These are phyloP conservation scores for Colletotrichum magnum DNA, from an alignment of 2,329 filamentous ascomycete genomes.

Conservation along the genomic window DNA sequence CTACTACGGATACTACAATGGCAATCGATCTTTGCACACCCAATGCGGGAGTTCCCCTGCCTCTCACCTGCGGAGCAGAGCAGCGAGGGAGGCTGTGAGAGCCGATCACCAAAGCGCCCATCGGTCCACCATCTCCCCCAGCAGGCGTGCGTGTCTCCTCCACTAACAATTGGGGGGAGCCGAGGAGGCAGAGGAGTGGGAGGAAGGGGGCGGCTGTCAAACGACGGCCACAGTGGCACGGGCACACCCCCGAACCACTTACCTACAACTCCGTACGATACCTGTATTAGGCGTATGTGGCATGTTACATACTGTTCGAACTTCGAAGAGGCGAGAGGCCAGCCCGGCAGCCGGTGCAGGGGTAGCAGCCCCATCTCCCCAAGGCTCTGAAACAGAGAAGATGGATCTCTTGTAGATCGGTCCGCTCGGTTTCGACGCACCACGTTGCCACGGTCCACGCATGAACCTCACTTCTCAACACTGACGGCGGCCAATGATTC, in stretches of 20 bases:
- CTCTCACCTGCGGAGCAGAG: slow-evolving; percentile 26
- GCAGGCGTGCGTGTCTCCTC: too few relatives aligned
- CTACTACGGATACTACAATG: background rate
- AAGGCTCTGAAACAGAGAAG: slow-evolving; percentile 39
- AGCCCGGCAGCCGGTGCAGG: slow-evolving; percentile 21
- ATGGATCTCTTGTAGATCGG: slow-evolving; percentile 41
- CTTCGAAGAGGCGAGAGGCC: background rate
- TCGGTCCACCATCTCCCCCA: slow-evolving; percentile 3
- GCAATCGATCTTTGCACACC: background rate
- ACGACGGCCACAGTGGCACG: background rate
- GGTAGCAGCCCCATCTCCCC: slow-evolving; percentile 28
- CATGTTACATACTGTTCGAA: too few relatives aligned
- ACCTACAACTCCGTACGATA: too few relatives aligned
- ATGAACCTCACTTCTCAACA: slow-evolving; percentile 17
- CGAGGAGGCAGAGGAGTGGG: too few relatives aligned
- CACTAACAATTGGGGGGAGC: too few relatives aligned
- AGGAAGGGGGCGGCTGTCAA: too few relatives aligned
- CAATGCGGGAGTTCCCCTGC: slow-evolving; percentile 27
- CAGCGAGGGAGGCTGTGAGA: slow-evolving; percentile 33
- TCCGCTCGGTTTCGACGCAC: slow-evolving; percentile 35
- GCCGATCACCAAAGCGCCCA: slow-evolving; percentile 28
- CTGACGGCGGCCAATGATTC: slow-evolving; percentile 32
- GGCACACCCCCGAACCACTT: background rate
- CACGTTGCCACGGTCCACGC: background rate
- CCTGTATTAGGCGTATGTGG: too few relatives aligned